Conservation (phyloP, 345 rosid species). For the Clausena lansium region DNA sequence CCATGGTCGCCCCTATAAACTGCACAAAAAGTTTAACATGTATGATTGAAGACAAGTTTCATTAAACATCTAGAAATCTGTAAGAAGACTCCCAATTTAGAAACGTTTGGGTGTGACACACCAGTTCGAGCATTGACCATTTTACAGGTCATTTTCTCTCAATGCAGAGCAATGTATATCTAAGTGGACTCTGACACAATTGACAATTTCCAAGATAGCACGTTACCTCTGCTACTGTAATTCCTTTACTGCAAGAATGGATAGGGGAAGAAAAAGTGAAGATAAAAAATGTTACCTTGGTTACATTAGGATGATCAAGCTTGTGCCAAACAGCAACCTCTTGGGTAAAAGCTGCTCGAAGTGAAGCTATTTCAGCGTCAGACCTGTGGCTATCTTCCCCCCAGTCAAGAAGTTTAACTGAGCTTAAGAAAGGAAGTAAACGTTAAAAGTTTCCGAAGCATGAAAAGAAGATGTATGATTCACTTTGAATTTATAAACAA, state of each 20-base stretch:
- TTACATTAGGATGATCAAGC: conserved; percentile 95
- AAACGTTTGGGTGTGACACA: background rate
- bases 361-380: conserved; percentile 85
- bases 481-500: background rate
- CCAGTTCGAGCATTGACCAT: background rate
- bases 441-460: background rate
- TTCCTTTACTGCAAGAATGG: background rate
- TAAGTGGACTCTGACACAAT: background rate
- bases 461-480: background rate
- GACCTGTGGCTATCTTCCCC: conserved; percentile 97
- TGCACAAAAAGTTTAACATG: conserved; percentile 28
- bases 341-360: conserved; percentile 83
- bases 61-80: background rate
- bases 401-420: conserved; percentile 97
- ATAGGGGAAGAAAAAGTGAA: background rate
- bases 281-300: conserved; percentile 54
- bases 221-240: background rate
- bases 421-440: conserved; percentile 19
- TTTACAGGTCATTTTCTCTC: background rate
- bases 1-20: conserved; percentile 95
- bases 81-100: background rate
- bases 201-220: background rate
- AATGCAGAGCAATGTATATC: background rate
- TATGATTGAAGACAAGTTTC: conserved; percentile 3
- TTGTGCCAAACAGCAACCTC: conserved; percentile 99